A percentile compares a stretch with the other conserved stretches of the same genome.
phyloP scores from a whole-genome alignment of 2,329 filamentous ascomycete species.

The Diaporthe humulicola region DNA sequence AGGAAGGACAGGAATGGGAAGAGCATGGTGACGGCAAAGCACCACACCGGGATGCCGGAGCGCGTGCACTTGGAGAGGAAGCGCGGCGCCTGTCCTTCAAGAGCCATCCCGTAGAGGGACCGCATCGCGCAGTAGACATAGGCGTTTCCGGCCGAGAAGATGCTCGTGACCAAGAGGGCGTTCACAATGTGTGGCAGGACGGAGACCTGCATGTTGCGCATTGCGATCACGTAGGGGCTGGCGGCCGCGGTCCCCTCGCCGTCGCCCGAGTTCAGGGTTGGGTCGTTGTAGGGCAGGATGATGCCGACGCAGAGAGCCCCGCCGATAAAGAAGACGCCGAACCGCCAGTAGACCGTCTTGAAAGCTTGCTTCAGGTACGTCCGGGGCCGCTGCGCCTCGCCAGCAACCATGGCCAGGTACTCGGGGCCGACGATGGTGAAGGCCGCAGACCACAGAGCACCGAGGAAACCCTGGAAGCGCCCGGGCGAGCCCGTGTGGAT shows the following conservation, averaged over 20 bases:
- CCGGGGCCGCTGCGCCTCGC: slow-evolving; percentile 75
- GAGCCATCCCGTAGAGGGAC: slow-evolving; percentile 40
- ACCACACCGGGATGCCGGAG: slow-evolving; percentile 72
- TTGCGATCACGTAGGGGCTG: slow-evolving; percentile 74
- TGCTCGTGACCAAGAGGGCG: slow-evolving; percentile 54
- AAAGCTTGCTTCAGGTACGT: slow-evolving; percentile 76
- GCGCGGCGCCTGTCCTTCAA: slow-evolving; percentile 38
- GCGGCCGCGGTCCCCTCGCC: slow-evolving; percentile 62
- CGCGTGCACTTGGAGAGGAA: slow-evolving; percentile 70
- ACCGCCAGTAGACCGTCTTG: slow-evolving; percentile 80
- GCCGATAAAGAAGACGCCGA: slow-evolving; percentile 79
- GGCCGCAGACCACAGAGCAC: slow-evolving; percentile 73
- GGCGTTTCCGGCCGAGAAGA: slow-evolving; percentile 41
- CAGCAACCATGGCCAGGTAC: slow-evolving; percentile 78
- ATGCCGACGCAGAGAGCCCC: slow-evolving; percentile 78
- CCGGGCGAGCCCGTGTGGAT: slow-evolving; percentile 73
- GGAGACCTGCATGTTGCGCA: slow-evolving; percentile 65
- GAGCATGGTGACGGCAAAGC: slow-evolving; percentile 65
- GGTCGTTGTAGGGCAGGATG: slow-evolving; percentile 74
- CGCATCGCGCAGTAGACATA: slow-evolving; percentile 41
- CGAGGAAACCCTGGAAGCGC: slow-evolving; percentile 78
- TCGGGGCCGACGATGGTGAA: slow-evolving; percentile 77
- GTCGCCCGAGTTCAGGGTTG: slow-evolving; percentile 62
- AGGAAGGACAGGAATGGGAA: slow-evolving; percentile 59
- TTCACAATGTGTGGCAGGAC: slow-evolving; percentile 71